Percentiles rank a stretch among this genome's conserved stretches.
These are phyloP conservation scores for Shiraia sp. DNA, from an alignment of 2,329 filamentous ascomycete species.

Conservation along the genomic window DNA sequence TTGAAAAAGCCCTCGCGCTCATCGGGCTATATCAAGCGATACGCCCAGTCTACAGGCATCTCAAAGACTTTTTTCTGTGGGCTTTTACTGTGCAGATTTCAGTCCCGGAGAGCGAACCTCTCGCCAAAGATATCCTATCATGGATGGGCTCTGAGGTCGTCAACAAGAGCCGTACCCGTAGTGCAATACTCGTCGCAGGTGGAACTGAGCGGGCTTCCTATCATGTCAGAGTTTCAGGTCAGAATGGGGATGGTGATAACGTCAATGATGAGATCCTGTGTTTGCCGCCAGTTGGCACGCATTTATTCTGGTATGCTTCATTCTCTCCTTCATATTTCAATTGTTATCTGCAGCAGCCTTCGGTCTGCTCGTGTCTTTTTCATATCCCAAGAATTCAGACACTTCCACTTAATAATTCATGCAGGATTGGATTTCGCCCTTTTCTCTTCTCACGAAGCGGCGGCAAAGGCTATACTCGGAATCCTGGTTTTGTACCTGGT, in stretches of 20 bases:
- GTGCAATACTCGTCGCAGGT: constrained; percentile 27
- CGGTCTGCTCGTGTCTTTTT: too few species aligned
- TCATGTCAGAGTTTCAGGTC: constrained; percentile 1
- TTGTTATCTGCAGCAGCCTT: too few species aligned
- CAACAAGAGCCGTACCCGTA: constrained; percentile 20
- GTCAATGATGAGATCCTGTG: constrained; percentile 13
- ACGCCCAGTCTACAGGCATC: constrained; percentile 16
- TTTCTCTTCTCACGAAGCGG: constrained; percentile 29
- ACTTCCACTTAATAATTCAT: neutral
- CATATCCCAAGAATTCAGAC: too few species aligned
- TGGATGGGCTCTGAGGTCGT: constrained; percentile 35
- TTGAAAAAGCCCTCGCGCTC: constrained; percentile 28
- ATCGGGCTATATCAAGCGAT: constrained; percentile 30
- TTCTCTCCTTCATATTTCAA: neutral
- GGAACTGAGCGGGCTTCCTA: constrained; percentile 7
- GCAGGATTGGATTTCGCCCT: constrained; percentile 32
- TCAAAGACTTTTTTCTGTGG: constrained; percentile 23
- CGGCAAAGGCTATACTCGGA: neutral
- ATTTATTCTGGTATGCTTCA: constrained; percentile 28
- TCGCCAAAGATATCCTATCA: constrained; percentile 28
- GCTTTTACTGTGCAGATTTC: constrained; percentile 25
- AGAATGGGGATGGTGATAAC: neutral
- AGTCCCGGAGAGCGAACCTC: constrained; percentile 27
- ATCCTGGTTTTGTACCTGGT: neutral
- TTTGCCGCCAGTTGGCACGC: constrained; percentile 24